Conservation (phyloP, 768 basidiomycete species). For the Dendrothele bispora region DNA sequence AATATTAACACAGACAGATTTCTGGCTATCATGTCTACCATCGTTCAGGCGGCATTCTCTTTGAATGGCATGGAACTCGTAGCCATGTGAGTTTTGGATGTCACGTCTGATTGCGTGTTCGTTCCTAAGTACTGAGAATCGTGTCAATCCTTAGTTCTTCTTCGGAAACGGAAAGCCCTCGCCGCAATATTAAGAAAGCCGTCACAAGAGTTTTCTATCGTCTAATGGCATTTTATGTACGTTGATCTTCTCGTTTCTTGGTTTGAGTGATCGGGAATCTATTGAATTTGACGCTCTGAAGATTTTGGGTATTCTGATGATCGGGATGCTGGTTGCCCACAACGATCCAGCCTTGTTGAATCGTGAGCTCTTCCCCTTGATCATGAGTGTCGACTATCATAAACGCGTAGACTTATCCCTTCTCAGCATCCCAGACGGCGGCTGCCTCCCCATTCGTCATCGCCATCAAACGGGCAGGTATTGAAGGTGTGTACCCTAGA, state of each 20-base stretch:
- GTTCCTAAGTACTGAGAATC: neutral
- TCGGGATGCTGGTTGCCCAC: constrained; percentile 59
- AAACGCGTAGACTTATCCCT: neutral
- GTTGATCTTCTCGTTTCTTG: constrained; percentile 14
- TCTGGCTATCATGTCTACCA: constrained; percentile 41
- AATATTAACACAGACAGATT: constrained; percentile 47
- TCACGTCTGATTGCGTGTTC: neutral
- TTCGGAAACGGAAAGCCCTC: constrained; percentile 75
- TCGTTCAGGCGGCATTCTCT: constrained; percentile 68
- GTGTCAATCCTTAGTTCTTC: constrained; percentile 49
- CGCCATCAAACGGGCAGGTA: constrained; percentile 53
- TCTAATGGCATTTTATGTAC: constrained; percentile 74
- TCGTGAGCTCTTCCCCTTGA: neutral
- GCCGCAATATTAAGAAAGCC: constrained; percentile 77
- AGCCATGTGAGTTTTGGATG: constrained; percentile 47
- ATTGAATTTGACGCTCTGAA: constrained; percentile 18
- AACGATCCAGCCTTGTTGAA: constrained; percentile 41
- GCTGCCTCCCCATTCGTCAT: constrained; percentile 63
- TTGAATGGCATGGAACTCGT: constrained; percentile 79
- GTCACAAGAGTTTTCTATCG: constrained; percentile 79
- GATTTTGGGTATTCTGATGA: constrained; percentile 70
- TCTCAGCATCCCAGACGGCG: constrained; percentile 38
- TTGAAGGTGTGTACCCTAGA: constrained; percentile 32
- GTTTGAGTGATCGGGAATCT: neutral
- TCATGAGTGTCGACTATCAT: too few relatives aligned